Percentiles rank a stretch among this genome's conserved stretches.
These are phyloP conservation scores for Zasmidium citrigriseum DNA, from an alignment of 2,329 filamentous ascomycete species.

Conservation along the genomic window DNA sequence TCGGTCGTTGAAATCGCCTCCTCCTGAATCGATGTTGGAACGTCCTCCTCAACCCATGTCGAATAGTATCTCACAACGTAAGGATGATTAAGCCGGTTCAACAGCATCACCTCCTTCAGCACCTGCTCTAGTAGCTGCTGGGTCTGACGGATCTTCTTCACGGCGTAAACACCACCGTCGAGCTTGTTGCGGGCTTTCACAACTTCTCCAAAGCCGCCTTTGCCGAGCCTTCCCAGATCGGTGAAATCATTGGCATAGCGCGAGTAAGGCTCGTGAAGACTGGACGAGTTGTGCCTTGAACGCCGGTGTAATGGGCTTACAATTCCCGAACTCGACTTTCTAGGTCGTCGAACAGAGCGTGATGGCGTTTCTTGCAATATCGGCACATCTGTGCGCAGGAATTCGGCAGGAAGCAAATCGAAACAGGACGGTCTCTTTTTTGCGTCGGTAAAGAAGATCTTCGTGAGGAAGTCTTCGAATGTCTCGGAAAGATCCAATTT, in stretches of 20 bases:
- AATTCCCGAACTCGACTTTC: slow-evolving; percentile 24
- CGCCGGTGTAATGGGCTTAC: slow-evolving; percentile 28
- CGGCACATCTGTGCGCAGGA: slow-evolving; percentile 53
- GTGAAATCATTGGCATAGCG: slow-evolving; percentile 88
- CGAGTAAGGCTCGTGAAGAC: slow-evolving; percentile 49
- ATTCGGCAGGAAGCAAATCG: slow-evolving; percentile 62
- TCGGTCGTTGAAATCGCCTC: slow-evolving; percentile 27
- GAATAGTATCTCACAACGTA: slow-evolving; percentile 88
- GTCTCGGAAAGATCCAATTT: slow-evolving; percentile 71
- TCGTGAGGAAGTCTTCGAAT: slow-evolving; percentile 75
- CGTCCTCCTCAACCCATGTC: slow-evolving; percentile 84
- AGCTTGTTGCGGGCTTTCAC: slow-evolving; percentile 94
- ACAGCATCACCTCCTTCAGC: slow-evolving; percentile 78
- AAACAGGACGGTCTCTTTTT: slow-evolving; percentile 86
- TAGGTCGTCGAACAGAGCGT: not conserved
- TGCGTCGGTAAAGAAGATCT: slow-evolving; percentile 81
- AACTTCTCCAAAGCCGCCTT: slow-evolving; percentile 94
- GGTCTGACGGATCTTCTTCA: slow-evolving; percentile 90
- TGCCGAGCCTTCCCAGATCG: slow-evolving; percentile 84
- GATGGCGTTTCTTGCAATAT: slow-evolving; percentile 34
- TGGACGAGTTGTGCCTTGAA: slow-evolving; percentile 36
- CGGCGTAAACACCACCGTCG: slow-evolving; percentile 89
- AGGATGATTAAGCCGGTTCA: slow-evolving; percentile 92
- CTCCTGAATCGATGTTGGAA: slow-evolving; percentile 22
- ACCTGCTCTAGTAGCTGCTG: slow-evolving; percentile 75